A percentile compares a stretch with the other conserved stretches of the same genome.
phyloP scores from a whole-genome alignment of 2,329 filamentous ascomycete genomes.

The Cladosporium austrohemisphaericum region DNA sequence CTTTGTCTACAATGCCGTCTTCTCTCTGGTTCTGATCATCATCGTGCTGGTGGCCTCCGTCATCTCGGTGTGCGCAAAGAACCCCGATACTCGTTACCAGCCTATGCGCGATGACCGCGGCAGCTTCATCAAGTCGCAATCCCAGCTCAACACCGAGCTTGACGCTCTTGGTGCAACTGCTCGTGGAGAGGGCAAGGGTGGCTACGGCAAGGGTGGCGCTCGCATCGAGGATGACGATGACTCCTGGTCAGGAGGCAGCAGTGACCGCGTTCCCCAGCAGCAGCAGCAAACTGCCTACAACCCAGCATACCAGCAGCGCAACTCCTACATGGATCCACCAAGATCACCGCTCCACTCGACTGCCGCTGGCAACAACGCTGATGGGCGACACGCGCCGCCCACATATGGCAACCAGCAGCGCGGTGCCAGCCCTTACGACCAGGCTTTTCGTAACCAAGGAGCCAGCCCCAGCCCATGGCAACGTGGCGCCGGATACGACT shows the following conservation, averaged over 20 bases:
- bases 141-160: conserved; percentile 80
- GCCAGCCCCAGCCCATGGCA: conserved; percentile 60
- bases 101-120: conserved; percentile 94
- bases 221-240: conserved; percentile 71
- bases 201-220: conserved; percentile 39
- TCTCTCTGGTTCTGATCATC: conserved; percentile 76
- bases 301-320: conserved; percentile 4
- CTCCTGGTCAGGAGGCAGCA: conserved; percentile 60
- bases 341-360: conserved; percentile 18
- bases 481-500: conserved; percentile 62
- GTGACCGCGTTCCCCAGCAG: conserved; percentile 21
- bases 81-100: conserved; percentile 91
- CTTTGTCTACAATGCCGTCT: conserved; percentile 81
- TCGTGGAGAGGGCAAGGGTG: conserved; percentile 63
- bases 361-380: conserved; percentile 16
- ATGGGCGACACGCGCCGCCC: conserved; percentile 19
- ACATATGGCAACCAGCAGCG: conserved; percentile 6
- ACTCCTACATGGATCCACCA: conserved; percentile 16
- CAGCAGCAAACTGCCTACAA: conserved; percentile 11
- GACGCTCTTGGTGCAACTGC: conserved; percentile 87
- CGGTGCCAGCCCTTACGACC: conserved; percentile 7
- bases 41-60: conserved; percentile 73
- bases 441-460: conserved; percentile 38
- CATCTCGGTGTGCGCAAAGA: conserved; percentile 84
- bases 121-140: conserved; percentile 96